Evolutionary conservation across 2,329 filamentous ascomycete species (phyloP).

Genomic region (Venturia effusa): DNA sequence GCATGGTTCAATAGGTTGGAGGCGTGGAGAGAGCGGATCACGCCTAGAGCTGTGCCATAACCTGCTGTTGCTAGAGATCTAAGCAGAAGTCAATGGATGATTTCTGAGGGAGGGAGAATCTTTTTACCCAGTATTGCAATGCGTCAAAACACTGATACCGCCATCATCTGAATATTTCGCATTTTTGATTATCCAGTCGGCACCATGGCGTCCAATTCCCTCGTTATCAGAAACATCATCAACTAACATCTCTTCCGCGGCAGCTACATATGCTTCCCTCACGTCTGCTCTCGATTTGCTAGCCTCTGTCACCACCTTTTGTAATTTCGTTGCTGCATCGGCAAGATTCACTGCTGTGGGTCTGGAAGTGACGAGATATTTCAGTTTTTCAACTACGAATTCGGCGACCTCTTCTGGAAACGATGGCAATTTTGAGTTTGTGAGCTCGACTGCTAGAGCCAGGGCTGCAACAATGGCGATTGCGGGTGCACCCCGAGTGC

Average conservation of each 20-base stretch:
- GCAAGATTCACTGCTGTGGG: conserved; percentile 92
- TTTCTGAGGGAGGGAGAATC: conserved; percentile 5
- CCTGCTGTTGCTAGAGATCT: conserved; percentile 90
- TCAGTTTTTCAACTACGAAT: conserved; percentile 65
- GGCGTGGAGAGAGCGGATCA: conserved; percentile 72
- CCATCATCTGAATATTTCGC: conserved; percentile 30
- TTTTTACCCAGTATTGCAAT: conserved; percentile 85
- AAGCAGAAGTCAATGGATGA: conserved; percentile 13
- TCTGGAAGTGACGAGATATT: conserved; percentile 78
- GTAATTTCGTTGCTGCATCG: conserved; percentile 78
- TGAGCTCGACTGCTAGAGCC: conserved; percentile 74
- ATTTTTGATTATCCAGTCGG: conserved; percentile 66
- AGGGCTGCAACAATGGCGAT: conserved; percentile 97
- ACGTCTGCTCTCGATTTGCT: conserved; percentile 40
- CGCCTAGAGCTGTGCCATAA: conserved; percentile 92
- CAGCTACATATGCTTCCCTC: conserved; percentile 59
- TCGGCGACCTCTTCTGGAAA: conserved; percentile 50
- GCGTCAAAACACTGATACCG: conserved; percentile 72
- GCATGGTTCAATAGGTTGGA: conserved; percentile 62
- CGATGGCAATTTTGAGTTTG: conserved; percentile 33
- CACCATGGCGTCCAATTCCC: conserved; percentile 72
- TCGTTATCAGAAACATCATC: conserved; percentile 84
- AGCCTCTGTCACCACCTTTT: conserved; percentile 45
- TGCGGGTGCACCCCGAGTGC: conserved; percentile 71
- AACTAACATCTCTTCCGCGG: conserved; percentile 76